phyloP scores from a whole-genome alignment of 805 yeast genomes.

The Lipomyces anomalus region DNA sequence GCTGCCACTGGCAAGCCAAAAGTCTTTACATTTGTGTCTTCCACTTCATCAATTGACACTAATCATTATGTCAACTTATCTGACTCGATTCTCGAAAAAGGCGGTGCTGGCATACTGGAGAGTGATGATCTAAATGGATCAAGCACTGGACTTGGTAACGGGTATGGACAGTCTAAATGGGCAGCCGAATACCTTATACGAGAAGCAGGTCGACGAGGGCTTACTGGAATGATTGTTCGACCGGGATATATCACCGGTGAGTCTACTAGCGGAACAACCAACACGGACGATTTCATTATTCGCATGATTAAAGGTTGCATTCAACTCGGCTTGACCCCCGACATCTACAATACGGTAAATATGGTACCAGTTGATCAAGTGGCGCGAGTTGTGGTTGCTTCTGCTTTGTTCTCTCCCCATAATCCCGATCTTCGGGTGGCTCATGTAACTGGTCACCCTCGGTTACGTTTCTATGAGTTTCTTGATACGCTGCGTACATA shows the following conservation, averaged over 20 bases:
- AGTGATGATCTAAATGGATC: slow-evolving; percentile 81
- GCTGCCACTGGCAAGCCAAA: slow-evolving; percentile 79
- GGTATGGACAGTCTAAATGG: slow-evolving; percentile 98
- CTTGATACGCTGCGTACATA: slow-evolving; percentile 57
- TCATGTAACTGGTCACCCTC: slow-evolving; percentile 97
- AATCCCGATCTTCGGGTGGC: slow-evolving; percentile 55
- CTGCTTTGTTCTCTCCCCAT: slow-evolving; percentile 71
- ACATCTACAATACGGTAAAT: slow-evolving; percentile 79
- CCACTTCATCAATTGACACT: slow-evolving; percentile 88
- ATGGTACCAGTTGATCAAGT: slow-evolving; percentile 99
- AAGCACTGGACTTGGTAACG: slow-evolving; percentile 73
- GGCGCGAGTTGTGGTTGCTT: slow-evolving; percentile 80
- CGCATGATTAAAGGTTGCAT: slow-evolving; percentile 93
- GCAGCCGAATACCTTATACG: slow-evolving; percentile 87
- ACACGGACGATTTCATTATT: slow-evolving; percentile 92
- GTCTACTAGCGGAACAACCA: slow-evolving; percentile 67
- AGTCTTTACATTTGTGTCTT: slow-evolving; percentile 83
- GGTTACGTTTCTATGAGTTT: slow-evolving; percentile 73
- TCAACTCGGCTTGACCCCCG: slow-evolving; percentile 81
- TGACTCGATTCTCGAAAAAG: slow-evolving; percentile 59
- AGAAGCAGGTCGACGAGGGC: slow-evolving; percentile 80
- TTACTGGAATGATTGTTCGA: slow-evolving; percentile 82
- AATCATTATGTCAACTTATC: slow-evolving; percentile 73
- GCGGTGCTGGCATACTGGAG: slow-evolving; percentile 71
- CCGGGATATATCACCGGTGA: slow-evolving; percentile 96